Evolutionary conservation across 228 moss, liverwort and hornwort genomes (phyloP).

Genomic region (Sphagnum fallax): DNA sequence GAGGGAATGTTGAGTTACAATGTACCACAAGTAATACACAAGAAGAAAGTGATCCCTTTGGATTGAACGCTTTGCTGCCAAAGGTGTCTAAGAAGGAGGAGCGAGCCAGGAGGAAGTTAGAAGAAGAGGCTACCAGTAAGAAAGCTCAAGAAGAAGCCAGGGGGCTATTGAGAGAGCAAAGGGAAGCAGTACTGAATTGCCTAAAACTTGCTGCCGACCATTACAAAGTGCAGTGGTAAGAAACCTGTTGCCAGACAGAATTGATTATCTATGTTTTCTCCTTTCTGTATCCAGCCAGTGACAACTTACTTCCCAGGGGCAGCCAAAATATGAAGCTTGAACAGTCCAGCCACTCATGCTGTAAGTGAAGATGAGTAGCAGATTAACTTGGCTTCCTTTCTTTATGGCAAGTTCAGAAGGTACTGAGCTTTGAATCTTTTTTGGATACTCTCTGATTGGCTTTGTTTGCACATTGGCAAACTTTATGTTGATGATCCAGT

Average conservation of each 20-base stretch:
- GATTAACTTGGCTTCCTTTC: too few species aligned
- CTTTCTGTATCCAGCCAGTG: not conserved
- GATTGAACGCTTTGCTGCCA: conserved; percentile 91
- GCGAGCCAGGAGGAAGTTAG: conserved; percentile 65
- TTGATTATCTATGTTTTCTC: not conserved
- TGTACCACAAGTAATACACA: conserved; percentile 1
- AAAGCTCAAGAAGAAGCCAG: conserved; percentile 57
- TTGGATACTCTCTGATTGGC: too few species aligned
- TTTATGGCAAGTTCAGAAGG: too few species aligned
- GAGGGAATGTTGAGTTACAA: conserved; percentile 5
- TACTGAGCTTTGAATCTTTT: too few species aligned
- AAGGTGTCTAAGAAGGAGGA: conserved; percentile 89
- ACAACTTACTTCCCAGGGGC: too few species aligned
- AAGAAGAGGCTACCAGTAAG: conserved; percentile 66
- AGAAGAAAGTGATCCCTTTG: conserved; percentile 92
- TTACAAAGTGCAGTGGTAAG: conserved; percentile 70
- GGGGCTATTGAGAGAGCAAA: conserved; percentile 53
- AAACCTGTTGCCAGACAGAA: not conserved
- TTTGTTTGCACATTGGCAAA: too few species aligned
- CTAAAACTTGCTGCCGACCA: conserved; percentile 71
- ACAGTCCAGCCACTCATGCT: too few species aligned
- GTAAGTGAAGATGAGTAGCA: too few species aligned
- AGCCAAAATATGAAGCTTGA: too few species aligned
- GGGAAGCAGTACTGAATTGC: conserved; percentile 70
- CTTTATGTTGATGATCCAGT: too few species aligned